Evolutionary conservation across 1,139 yeast species (phyloP).

Genomic region (Debaryomyces coudertii): DNA sequence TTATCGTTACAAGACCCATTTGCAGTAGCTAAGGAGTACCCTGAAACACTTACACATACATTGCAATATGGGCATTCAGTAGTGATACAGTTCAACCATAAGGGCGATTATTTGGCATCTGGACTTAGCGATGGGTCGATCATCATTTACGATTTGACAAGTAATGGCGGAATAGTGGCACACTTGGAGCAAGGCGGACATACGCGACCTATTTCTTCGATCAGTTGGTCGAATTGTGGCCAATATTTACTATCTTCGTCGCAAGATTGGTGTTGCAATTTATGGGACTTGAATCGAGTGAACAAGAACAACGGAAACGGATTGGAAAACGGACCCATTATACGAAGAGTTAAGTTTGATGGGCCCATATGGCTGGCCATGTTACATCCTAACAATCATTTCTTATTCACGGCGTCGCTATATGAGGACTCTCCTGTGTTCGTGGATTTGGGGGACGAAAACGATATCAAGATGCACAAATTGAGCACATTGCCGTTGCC

Average conservation of each 20-base stretch:
- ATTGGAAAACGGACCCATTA: slow-evolving; percentile 37
- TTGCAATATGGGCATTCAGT: slow-evolving; percentile 73
- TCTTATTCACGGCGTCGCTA: slow-evolving; percentile 50
- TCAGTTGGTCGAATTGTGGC: slow-evolving; percentile 80
- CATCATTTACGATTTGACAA: slow-evolving; percentile 73
- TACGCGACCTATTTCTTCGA: slow-evolving; percentile 71
- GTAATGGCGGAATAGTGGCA: slow-evolving; percentile 56
- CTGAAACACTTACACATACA: slow-evolving; percentile 75
- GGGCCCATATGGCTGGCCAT: slow-evolving; percentile 75
- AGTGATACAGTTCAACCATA: slow-evolving; percentile 67
- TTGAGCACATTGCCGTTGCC: slow-evolving; percentile 33
- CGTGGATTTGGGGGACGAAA: slow-evolving; percentile 49
- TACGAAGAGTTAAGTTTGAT: slow-evolving; percentile 55
- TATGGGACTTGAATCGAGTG: slow-evolving; percentile 71
- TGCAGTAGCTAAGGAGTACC: slow-evolving; percentile 89
- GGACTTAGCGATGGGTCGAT: slow-evolving; percentile 83
- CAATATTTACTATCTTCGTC: slow-evolving; percentile 72
- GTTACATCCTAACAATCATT: slow-evolving; percentile 55
- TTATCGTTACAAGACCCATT: slow-evolving; percentile 89
- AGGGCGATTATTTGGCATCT: slow-evolving; percentile 87
- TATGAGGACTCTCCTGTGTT: slow-evolving; percentile 58
- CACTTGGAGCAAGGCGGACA: slow-evolving; percentile 61
- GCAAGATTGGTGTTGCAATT: slow-evolving; percentile 79
- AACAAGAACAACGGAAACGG: slow-evolving; percentile 22
- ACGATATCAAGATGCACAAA: slow-evolving; percentile 27